A percentile compares a stretch with the other conserved stretches of the same genome.
These are phyloP conservation scores for Chalara sp. DNA, from an alignment of 2,329 filamentous ascomycete species.

Conservation along the genomic window DNA sequence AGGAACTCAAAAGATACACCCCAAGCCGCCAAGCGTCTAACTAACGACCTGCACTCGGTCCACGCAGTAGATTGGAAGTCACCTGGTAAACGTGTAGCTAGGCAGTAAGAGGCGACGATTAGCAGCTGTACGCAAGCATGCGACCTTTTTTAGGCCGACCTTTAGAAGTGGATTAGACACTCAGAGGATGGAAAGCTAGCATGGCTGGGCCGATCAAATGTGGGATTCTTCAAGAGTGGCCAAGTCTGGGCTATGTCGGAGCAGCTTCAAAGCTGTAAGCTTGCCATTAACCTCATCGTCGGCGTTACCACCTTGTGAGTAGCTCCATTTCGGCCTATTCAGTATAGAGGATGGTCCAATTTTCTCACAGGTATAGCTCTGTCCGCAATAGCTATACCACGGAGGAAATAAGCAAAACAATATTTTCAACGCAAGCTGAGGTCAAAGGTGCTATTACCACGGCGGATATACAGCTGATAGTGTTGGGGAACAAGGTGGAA, in stretches of 20 bases:
- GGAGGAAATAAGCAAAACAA: conserved; percentile 25
- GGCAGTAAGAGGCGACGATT: conserved; percentile 24
- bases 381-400: conserved; percentile 26
- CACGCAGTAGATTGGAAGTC: conserved; percentile 25
- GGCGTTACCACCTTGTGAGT: conserved; percentile 27
- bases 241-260: conserved; percentile 28
- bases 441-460: conserved; percentile 22
- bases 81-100: conserved; percentile 23
- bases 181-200: conserved; percentile 25
- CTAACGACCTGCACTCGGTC: conserved; percentile 24
- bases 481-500: conserved; percentile 23
- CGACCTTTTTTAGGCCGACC: conserved; percentile 23
- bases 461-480: conserved; percentile 17
- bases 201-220: conserved; percentile 26
- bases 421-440: conserved; percentile 23
- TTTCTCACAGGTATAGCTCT: conserved; percentile 24
- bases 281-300: conserved; percentile 25
- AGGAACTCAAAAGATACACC: conserved; percentile 27
- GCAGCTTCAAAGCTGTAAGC: conserved; percentile 28
- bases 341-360: conserved; percentile 12
- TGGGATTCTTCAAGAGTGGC: conserved; percentile 29
- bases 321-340: conserved; percentile 10
- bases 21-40: conserved; percentile 24
- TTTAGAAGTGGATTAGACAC: conserved; percentile 28
- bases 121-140: conserved; percentile 25